Percentiles rank a stretch among this genome's conserved stretches.
These are phyloP conservation scores for Hanseniaspora vineae DNA, from an alignment of 805 yeast species.

Conservation along the genomic window DNA sequence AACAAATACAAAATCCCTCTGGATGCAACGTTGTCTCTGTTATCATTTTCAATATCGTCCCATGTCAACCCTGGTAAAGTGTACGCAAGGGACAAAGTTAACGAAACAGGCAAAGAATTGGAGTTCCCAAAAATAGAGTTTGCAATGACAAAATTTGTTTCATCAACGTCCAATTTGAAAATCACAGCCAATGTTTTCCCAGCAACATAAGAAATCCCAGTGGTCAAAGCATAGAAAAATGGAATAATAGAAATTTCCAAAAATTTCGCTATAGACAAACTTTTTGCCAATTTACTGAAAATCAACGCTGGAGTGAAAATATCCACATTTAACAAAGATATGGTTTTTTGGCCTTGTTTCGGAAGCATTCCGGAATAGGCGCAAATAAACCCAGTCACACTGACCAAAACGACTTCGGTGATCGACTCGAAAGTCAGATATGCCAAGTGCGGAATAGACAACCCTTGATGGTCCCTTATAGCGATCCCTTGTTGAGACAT, in stretches of 20 bases:
- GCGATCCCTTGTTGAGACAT: background rate
- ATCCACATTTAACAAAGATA: slow-evolving; percentile 74
- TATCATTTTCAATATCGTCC: slow-evolving; percentile 59
- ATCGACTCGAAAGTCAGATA: slow-evolving; percentile 85
- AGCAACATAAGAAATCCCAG: slow-evolving; percentile 56
- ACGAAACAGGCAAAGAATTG: slow-evolving; percentile 85
- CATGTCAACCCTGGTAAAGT: slow-evolving; percentile 65
- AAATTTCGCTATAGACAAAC: slow-evolving; percentile 61
- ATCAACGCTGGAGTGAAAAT: slow-evolving; percentile 92
- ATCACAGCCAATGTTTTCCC: slow-evolving; percentile 43
- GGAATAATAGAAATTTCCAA: slow-evolving; percentile 78
- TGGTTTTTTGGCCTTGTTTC: slow-evolving; percentile 60
- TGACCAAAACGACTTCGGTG: slow-evolving; percentile 74
- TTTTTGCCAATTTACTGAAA: slow-evolving; percentile 62
- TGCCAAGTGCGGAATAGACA: slow-evolving; percentile 25
- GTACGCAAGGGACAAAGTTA: slow-evolving; percentile 67
- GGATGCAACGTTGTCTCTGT: slow-evolving; percentile 57
- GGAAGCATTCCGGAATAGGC: slow-evolving; percentile 61
- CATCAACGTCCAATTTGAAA: slow-evolving; percentile 53
- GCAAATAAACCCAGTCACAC: slow-evolving; percentile 76
- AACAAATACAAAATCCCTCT: slow-evolving; percentile 64
- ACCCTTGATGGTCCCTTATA: slow-evolving; percentile 6
- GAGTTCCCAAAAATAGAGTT: slow-evolving; percentile 97
- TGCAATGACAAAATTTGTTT: slow-evolving; percentile 84
- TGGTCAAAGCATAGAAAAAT: slow-evolving; percentile 67